phyloP scores from a whole-genome alignment of 208 protist genomes.

The Trypanosoma avium region DNA sequence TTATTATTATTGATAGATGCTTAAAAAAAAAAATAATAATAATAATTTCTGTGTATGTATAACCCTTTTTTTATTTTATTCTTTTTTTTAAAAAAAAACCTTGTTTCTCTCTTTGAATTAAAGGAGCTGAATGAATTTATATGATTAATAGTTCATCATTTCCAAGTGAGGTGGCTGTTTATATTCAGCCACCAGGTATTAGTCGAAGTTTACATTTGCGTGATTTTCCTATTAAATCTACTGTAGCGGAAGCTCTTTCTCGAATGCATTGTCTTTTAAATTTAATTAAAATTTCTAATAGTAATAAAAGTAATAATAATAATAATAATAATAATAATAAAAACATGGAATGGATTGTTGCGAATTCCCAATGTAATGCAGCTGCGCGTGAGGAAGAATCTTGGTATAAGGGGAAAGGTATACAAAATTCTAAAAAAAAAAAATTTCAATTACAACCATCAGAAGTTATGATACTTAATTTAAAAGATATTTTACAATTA shows the following conservation, averaged over 20 bases:
- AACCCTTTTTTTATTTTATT: background rate
- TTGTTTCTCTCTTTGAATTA: too few species aligned
- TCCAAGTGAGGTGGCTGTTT: background rate
- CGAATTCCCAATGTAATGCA: background rate
- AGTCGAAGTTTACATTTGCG: background rate
- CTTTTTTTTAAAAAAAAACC: background rate
- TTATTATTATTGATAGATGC: conserved; percentile 19
- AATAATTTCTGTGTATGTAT: background rate
- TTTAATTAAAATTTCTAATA: background rate
- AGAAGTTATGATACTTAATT: background rate
- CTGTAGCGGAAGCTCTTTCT: background rate
- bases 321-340: background rate
- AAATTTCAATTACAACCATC: background rate
- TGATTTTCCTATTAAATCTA: background rate
- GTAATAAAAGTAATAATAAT: background rate
- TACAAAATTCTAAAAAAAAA: too few species aligned
- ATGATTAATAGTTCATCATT: background rate
- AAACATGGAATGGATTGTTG: conserved; percentile 7
- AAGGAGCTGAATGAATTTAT: background rate
- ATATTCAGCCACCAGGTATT: background rate
- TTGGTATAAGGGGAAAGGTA: background rate
- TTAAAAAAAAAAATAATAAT: too few species aligned
- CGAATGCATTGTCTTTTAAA: background rate
- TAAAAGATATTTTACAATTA: background rate
- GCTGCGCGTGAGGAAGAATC: background rate